phyloP scores from a whole-genome alignment of 1,284 basidiomycete species.

The Malassezia dermatis region DNA sequence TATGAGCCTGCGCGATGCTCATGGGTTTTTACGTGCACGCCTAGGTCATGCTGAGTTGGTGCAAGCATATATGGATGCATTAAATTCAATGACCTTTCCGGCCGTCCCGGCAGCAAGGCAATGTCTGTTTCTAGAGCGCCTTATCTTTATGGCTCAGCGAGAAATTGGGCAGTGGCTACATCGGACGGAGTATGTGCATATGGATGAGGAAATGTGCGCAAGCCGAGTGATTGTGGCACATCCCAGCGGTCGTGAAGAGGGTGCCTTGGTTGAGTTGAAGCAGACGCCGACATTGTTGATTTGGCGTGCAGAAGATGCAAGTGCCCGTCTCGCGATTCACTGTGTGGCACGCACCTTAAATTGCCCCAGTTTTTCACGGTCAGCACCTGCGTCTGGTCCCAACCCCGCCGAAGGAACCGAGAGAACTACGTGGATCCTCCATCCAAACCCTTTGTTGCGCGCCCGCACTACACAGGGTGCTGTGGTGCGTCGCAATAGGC shows the following conservation, averaged over 20 bases:
- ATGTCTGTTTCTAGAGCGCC: slow-evolving; percentile 17
- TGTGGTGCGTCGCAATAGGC: neutral
- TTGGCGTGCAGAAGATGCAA: slow-evolving; percentile 31
- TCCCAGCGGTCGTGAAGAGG: neutral
- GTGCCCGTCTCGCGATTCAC: slow-evolving; percentile 31
- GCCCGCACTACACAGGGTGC: slow-evolving; percentile 13
- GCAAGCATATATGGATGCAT: neutral
- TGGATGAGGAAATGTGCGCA: neutral
- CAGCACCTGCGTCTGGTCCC: neutral
- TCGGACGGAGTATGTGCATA: slow-evolving; percentile 21
- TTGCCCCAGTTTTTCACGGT: slow-evolving; percentile 30
- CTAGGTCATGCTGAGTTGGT: neutral
- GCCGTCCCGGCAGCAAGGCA: neutral
- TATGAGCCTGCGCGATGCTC: slow-evolving; percentile 27
- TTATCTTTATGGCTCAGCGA: slow-evolving; percentile 23
- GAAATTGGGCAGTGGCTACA: slow-evolving; percentile 24
- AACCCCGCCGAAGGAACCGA: neutral
- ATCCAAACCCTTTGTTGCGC: slow-evolving; percentile 26
- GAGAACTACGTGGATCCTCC: slow-evolving; percentile 37
- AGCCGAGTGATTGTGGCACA: neutral
- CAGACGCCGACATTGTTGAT: slow-evolving; percentile 30
- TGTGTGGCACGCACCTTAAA: slow-evolving; percentile 29
- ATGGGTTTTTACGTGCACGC: slow-evolving; percentile 19
- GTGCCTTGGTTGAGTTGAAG: slow-evolving; percentile 23
- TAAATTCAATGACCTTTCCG: neutral